phyloP scores from a whole-genome alignment of 2,329 filamentous ascomycete genomes.

The Teratosphaeria epicoccoides region DNA sequence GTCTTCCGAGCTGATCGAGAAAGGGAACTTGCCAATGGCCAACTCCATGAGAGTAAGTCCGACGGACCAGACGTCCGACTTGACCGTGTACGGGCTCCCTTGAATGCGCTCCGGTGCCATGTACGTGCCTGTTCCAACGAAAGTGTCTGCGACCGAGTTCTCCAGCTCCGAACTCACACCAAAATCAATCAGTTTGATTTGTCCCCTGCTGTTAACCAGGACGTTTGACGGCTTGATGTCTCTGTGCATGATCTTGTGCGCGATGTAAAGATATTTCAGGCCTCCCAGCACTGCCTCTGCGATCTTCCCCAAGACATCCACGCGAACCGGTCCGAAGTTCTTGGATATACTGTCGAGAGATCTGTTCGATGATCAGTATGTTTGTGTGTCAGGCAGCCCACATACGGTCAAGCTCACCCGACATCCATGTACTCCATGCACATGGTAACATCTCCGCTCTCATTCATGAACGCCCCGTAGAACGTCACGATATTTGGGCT shows the following conservation, averaged over 20 bases:
- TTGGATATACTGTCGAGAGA: conserved; percentile 88
- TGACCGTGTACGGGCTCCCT: conserved; percentile 92
- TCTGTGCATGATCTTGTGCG: conserved; percentile 96
- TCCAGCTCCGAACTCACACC: conserved; percentile 96
- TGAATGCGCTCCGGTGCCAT: conserved; percentile 99
- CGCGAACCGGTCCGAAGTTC: conserved; percentile 86
- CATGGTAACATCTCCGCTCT: conserved; percentile 96
- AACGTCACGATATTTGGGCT: conserved; percentile 96
- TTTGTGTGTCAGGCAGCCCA: background rate
- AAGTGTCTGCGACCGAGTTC: conserved; percentile 96
- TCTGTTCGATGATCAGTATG: conserved; percentile 39
- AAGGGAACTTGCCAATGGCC: conserved; percentile 94
- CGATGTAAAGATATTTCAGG: conserved; percentile 86
- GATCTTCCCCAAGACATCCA: conserved; percentile 95
- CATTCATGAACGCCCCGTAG: conserved; percentile 93
- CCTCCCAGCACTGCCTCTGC: conserved; percentile 90
- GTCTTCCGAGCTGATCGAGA: conserved; percentile 73
- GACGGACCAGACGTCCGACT: conserved; percentile 98
- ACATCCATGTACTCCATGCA: conserved; percentile 99
- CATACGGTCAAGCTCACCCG: conserved; percentile 48
- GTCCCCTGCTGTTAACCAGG: conserved; percentile 82
- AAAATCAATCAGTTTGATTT: conserved; percentile 97
- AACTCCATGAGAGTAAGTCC: conserved; percentile 92
- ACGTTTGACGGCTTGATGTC: conserved; percentile 99
- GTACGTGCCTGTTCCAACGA: conserved; percentile 96